Evolutionary conservation across 2,329 filamentous ascomycete species (phyloP).

Genomic region (Amauroascus niger): DNA sequence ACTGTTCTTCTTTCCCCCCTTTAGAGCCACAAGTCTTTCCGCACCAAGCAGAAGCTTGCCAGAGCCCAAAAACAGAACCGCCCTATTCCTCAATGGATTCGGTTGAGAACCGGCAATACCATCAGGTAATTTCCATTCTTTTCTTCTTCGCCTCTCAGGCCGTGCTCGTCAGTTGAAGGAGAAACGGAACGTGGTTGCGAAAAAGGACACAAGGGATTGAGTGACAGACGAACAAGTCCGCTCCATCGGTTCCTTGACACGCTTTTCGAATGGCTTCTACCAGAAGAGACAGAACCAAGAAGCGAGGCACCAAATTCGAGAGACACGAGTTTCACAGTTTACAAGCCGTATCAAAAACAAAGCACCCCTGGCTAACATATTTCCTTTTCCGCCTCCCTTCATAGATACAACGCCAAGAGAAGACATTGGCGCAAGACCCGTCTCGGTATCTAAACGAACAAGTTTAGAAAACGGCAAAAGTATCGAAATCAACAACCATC

Average conservation of each 20-base stretch:
- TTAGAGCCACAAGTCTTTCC: constrained; percentile 99
- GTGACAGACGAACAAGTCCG: background rate
- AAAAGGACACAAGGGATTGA: too few species aligned
- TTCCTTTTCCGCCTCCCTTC: constrained; percentile 8
- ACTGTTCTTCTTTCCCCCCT: constrained; percentile 21
- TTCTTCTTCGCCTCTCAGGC: background rate
- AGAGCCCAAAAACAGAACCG: constrained; percentile 99
- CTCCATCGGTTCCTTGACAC: too few species aligned
- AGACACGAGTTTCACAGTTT: background rate
- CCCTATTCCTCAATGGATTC: constrained; percentile 99
- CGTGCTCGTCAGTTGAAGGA: constrained; percentile 1
- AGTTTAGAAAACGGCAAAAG: constrained; percentile 22
- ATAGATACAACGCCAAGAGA: constrained; percentile 99
- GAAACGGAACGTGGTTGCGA: background rate
- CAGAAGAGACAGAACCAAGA: too few species aligned
- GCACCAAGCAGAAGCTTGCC: constrained; percentile 99
- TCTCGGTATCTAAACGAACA: constrained; percentile 83
- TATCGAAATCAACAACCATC: background rate
- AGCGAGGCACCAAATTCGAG: background rate
- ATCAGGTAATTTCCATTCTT: constrained; percentile 67
- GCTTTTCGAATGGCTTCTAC: background rate
- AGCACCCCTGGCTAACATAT: background rate
- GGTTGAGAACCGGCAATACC: constrained; percentile 95
- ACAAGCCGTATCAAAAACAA: background rate
- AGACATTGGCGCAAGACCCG: constrained; percentile 99